Evolutionary conservation across 2,329 filamentous ascomycete genomes (phyloP).

Genomic region (Paraphaeosphaeria sporulosa): DNA sequence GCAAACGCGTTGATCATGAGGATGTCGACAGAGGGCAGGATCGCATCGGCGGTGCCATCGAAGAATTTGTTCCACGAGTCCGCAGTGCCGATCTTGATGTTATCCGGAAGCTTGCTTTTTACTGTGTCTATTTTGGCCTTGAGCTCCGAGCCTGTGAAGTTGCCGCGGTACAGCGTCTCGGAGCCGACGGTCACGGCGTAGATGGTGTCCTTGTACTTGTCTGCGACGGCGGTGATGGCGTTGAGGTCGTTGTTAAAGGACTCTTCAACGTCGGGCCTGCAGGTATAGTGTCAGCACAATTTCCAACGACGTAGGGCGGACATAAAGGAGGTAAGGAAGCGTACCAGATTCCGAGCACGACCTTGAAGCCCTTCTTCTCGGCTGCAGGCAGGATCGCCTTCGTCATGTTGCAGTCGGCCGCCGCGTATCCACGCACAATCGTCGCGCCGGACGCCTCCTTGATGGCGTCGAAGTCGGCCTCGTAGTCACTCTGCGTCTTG

Average conservation of each 20-base stretch:
- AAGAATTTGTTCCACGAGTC: conserved; percentile 77
- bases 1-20: conserved; percentile 73
- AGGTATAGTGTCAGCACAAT: conserved; percentile 4
- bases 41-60: conserved; percentile 71
- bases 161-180: conserved; percentile 73
- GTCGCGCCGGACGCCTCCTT: conserved; percentile 58
- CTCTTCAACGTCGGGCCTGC: conserved; percentile 67
- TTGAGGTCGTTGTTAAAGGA: conserved; percentile 68
- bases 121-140: conserved; percentile 68
- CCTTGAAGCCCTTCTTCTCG: conserved; percentile 69
- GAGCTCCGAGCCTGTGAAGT: conserved; percentile 68
- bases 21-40: conserved; percentile 69
- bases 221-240: conserved; percentile 61
- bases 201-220: conserved; percentile 64
- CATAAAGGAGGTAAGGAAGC: conserved; percentile 24
- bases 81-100: conserved; percentile 69
- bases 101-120: conserved; percentile 60
- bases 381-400: conserved; percentile 71
- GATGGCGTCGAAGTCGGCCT: conserved; percentile 70
- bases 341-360: conserved; percentile 75
- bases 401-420: conserved; percentile 71
- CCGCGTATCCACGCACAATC: conserved; percentile 72
- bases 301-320: conserved; percentile 3
- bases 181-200: conserved; percentile 75
- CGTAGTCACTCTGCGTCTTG: conserved; percentile 70